phyloP scores from a whole-genome alignment of 768 basidiomycete species.

The Rhizopogon vulgaris region DNA sequence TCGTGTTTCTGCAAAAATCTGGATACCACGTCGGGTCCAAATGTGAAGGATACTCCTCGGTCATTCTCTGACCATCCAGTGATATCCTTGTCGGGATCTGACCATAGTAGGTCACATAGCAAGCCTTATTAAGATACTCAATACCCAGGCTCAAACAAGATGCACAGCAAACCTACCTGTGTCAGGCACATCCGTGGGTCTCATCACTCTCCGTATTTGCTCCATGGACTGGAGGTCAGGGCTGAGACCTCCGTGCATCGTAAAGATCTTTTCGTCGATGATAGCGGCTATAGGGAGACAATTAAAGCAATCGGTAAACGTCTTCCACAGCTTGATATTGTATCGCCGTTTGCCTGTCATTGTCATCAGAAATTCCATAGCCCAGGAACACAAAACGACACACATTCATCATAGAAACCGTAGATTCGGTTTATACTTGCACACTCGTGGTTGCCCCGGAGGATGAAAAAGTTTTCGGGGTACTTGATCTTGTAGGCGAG shows the following conservation, averaged over 20 bases:
- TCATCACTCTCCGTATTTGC: constrained; percentile 98
- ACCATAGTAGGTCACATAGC: constrained; percentile 96
- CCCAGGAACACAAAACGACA: constrained; percentile 26
- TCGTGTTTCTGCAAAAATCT: constrained; percentile 99
- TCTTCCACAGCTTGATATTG: constrained; percentile 99
- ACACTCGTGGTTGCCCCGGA: constrained; percentile 98
- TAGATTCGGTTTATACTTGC: constrained; percentile 99
- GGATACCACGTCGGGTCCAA: constrained; percentile 96
- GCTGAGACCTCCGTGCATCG: constrained; percentile 97
- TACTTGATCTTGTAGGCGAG: constrained; percentile 99
- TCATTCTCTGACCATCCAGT: constrained; percentile 99
- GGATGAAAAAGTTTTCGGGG: constrained; percentile 99
- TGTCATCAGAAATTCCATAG: constrained; percentile 8
- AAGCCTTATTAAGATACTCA: constrained; percentile 47
- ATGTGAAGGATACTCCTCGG: constrained; percentile 97
- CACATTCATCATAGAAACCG: constrained; percentile 99
- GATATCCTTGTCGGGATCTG: constrained; percentile 99
- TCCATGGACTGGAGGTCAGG: constrained; percentile 99
- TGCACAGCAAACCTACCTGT: constrained; percentile 57
- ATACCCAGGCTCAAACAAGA: background rate
- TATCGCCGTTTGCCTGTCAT: constrained; percentile 93
- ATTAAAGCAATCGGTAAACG: constrained; percentile 99
- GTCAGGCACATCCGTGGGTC: constrained; percentile 98
- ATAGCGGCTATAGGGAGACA: constrained; percentile 98
- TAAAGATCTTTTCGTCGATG: constrained; percentile 99